phyloP scores from a whole-genome alignment of 495 filamentous ascomycete species.

The Neurospora sp. region DNA sequence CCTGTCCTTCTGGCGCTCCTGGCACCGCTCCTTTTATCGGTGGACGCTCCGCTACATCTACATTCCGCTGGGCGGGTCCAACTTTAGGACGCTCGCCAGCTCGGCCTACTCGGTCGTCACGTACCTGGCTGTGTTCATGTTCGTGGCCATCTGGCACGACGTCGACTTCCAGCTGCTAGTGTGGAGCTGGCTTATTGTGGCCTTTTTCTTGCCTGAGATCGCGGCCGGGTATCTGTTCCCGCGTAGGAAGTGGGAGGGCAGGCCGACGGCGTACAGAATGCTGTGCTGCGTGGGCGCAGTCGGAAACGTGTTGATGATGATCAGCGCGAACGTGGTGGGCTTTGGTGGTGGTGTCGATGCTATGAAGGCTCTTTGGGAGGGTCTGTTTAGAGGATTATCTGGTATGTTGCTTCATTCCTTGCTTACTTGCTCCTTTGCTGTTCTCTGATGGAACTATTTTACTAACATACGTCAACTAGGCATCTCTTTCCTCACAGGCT shows the following conservation, averaged over 20 bases:
- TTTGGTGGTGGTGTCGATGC: constrained; percentile 92
- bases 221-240: constrained; percentile 64
- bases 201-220: constrained; percentile 88
- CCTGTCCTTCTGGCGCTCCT: constrained; percentile 88
- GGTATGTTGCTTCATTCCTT: constrained; percentile 32
- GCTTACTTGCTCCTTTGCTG: not conserved
- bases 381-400: constrained; percentile 63
- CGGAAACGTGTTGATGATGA: constrained; percentile 88
- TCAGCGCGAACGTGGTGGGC: constrained; percentile 86
- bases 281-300: constrained; percentile 82
- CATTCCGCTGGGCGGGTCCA: constrained; percentile 73
- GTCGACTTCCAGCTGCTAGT: constrained; percentile 85
- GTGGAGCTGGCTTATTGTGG: constrained; percentile 92
- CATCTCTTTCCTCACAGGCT: constrained; percentile 58
- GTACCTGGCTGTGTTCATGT: constrained; percentile 83
- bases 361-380: constrained; percentile 59
- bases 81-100: constrained; percentile 24
- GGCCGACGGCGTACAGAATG: constrained; percentile 62
- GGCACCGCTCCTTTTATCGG: constrained; percentile 90
- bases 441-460: not conserved
- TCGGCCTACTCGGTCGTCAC: constrained; percentile 50
- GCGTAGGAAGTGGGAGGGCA: constrained; percentile 51
- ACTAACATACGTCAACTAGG: constrained; percentile 31
- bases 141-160: constrained; percentile 97
- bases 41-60: constrained; percentile 95